Percentiles rank a stretch among this genome's conserved stretches.
Conservation (phyloP, 1,139 yeast species). For the Zygoascus sp. region DNA sequence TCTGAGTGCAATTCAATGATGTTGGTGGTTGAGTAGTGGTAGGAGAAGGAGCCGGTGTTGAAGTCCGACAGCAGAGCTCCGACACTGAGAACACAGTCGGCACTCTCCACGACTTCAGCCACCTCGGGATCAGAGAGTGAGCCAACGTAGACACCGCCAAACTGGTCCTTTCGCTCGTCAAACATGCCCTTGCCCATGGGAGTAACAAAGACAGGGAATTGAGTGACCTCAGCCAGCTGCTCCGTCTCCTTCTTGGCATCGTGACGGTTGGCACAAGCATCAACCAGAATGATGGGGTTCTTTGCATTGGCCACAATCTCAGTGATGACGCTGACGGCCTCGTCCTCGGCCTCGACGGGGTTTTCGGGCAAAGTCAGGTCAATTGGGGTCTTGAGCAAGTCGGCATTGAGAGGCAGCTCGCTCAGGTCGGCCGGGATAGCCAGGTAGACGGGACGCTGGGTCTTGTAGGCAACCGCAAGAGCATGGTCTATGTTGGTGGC, state of each 20-base stretch:
- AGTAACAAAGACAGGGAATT: conserved; percentile 80
- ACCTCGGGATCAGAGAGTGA: conserved; percentile 71
- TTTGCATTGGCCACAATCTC: conserved; percentile 51
- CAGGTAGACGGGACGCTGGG: conserved; percentile 79
- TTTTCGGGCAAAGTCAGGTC: conserved; percentile 58
- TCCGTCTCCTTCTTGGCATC: conserved; percentile 58
- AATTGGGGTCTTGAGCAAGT: conserved; percentile 56
- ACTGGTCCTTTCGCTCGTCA: conserved; percentile 69
- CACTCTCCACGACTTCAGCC: conserved; percentile 65
- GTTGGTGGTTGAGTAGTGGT: conserved; percentile 73
- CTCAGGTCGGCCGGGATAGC: conserved; percentile 82
- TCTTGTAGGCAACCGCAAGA: conserved; percentile 63
- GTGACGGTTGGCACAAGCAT: conserved; percentile 85
- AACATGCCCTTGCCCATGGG: conserved; percentile 88
- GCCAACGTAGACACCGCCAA: conserved; percentile 86
- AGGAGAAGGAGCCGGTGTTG: conserved; percentile 86
- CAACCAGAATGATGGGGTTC: conserved; percentile 73
- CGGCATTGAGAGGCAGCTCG: conserved; percentile 55
- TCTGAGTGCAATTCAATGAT: conserved; percentile 88
- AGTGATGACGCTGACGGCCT: conserved; percentile 58
- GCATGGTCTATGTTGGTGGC: conserved; percentile 69
- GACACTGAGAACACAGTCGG: conserved; percentile 72
- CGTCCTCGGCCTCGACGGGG: conserved; percentile 66
- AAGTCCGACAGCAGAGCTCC: conserved; percentile 85
- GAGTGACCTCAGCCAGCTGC: conserved; percentile 60